Conservation (phyloP, 345 rosid genomes). For the Hibiscus trionum region DNA sequence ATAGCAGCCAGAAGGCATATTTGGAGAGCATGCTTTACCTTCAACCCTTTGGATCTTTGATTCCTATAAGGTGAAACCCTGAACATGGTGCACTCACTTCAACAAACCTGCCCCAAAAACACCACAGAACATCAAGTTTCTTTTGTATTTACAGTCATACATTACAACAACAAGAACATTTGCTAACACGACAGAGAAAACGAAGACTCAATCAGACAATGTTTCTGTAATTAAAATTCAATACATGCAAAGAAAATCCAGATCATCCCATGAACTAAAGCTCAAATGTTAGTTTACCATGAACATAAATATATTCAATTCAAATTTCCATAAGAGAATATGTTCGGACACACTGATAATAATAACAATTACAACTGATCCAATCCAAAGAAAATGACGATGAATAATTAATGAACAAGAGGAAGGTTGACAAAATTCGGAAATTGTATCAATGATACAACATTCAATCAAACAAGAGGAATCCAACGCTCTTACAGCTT, state of each 20-base stretch:
- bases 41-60: slow-evolving; percentile 69
- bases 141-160: neutral
- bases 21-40: slow-evolving; percentile 80
- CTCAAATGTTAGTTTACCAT: neutral
- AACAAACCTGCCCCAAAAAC: neutral
- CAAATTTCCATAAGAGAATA: neutral
- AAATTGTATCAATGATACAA: no score
- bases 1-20: slow-evolving; percentile 60
- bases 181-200: neutral
- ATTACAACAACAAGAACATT: neutral
- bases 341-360: no score
- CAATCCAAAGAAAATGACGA: neutral
- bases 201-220: neutral
- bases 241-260: neutral
- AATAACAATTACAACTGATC: neutral
- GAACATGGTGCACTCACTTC: slow-evolving; percentile 36
- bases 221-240: neutral
- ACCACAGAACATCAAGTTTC: neutral
- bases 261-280: slow-evolving; percentile 3
- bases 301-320: neutral
- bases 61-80: slow-evolving; percentile 58
- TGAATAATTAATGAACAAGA: no score
- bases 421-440: no score
- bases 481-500: no score
- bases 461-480: no score